Percentiles rank a stretch among this genome's conserved stretches.
Conservation (phyloP, 2,329 filamentous ascomycete species). For the Epichloe sibirici region DNA sequence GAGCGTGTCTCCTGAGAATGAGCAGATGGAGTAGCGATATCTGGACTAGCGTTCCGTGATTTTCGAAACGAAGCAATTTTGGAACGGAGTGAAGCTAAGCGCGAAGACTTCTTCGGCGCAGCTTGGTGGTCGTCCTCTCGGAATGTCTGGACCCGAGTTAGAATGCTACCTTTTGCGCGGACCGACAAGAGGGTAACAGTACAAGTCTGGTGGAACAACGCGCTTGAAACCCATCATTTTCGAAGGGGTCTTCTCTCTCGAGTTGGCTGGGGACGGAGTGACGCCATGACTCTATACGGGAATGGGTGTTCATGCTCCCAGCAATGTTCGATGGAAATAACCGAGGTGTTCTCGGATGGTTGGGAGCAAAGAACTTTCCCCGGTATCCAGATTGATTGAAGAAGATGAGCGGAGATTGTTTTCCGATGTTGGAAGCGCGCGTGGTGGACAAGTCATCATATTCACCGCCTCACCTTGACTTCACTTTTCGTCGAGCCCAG, state of each 20-base stretch:
- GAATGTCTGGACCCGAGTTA: neutral
- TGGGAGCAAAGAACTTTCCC: too few species aligned
- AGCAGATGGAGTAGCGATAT: neutral
- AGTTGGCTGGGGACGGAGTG: constrained; percentile 22
- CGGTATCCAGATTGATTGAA: too few species aligned
- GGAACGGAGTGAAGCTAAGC: neutral
- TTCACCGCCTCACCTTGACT: neutral
- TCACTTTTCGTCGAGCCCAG: neutral
- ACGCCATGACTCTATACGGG: constrained; percentile 22
- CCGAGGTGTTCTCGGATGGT: too few species aligned
- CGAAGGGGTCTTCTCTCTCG: constrained; percentile 24
- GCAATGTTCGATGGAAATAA: too few species aligned
- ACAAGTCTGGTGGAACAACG: constrained; percentile 21
- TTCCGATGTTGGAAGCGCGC: neutral
- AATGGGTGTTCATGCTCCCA: neutral
- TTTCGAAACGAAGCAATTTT: neutral
- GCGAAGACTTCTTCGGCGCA: neutral
- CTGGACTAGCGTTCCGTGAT: neutral
- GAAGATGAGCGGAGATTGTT: too few species aligned
- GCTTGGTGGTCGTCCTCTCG: neutral
- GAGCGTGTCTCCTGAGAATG: neutral
- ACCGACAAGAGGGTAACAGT: neutral
- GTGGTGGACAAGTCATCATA: neutral
- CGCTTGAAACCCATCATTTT: constrained; percentile 19
- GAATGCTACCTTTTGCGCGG: neutral